phyloP scores from a whole-genome alignment of 202 grass and related monocot species.

The Schoenoplectus tabernaemontani region DNA sequence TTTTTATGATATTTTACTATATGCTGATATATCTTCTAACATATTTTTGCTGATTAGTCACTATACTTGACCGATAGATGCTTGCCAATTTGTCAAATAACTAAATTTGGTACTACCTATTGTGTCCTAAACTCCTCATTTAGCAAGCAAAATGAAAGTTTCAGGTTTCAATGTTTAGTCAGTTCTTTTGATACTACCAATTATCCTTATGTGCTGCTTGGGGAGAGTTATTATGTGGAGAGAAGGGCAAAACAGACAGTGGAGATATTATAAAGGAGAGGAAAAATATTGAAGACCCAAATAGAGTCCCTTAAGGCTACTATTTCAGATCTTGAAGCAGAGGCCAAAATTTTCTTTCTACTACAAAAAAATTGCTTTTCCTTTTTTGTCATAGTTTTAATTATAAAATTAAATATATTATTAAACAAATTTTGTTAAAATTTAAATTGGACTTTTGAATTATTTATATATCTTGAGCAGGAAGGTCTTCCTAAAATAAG shows the following conservation, averaged over 20 bases:
- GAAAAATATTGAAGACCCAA: conserved; percentile 57
- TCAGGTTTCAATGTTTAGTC: background rate
- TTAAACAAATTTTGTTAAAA: conserved; percentile 11
- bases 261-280: conserved; percentile 68
- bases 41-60: background rate
- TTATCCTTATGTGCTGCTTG: conserved; percentile 65
- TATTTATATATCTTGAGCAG: conserved; percentile 32
- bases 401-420: background rate
- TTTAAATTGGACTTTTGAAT: background rate
- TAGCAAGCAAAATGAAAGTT: background rate
- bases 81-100: background rate
- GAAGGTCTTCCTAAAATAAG: conserved; percentile 96
- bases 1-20: conserved; percentile 1
- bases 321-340: conserved; percentile 64
- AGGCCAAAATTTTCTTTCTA: conserved; percentile 83
- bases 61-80: background rate
- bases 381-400: background rate
- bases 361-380: conserved; percentile 26
- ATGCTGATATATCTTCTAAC: background rate
- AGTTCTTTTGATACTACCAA: conserved; percentile 12
- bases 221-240: conserved; percentile 76
- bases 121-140: background rate
- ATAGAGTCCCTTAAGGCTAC: conserved; percentile 58
- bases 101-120: conserved; percentile 2
- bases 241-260: conserved; percentile 70